Evolutionary conservation across 2,329 filamentous ascomycete genomes (phyloP).

Genomic region (Sclerotinia borealis): DNA sequence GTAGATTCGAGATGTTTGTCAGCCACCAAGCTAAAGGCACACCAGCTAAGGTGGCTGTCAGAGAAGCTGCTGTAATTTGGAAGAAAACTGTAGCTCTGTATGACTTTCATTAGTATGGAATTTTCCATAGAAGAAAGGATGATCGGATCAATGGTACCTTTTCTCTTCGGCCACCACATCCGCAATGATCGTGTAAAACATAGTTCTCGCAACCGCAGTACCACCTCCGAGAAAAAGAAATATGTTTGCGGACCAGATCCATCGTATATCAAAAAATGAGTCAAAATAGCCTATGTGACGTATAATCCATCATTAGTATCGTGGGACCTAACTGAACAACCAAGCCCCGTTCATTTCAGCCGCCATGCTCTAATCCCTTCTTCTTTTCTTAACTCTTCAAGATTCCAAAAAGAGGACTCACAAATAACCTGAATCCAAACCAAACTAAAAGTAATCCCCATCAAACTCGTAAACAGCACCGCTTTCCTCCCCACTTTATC

Average conservation of each 20-base stretch:
- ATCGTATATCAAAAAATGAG: constrained; percentile 19
- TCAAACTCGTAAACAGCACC: constrained; percentile 11
- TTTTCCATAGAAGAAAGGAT: not conserved
- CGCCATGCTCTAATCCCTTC: not conserved
- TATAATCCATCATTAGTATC: not conserved
- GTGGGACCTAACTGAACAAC: not conserved
- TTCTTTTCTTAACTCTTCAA: not conserved
- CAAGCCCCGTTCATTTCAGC: not conserved
- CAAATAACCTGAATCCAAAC: constrained; percentile 15
- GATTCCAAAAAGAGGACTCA: not conserved
- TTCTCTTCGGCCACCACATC: constrained; percentile 34
- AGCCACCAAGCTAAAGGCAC: constrained; percentile 33
- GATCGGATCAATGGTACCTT: not conserved
- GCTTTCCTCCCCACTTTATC: constrained; percentile 18
- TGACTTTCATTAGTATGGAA: constrained; percentile 11
- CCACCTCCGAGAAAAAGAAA: constrained; percentile 32
- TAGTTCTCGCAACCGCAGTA: constrained; percentile 28
- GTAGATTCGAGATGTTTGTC: constrained; percentile 25
- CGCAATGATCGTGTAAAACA: constrained; percentile 32
- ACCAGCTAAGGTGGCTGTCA: constrained; percentile 32
- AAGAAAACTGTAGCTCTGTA: constrained; percentile 31
- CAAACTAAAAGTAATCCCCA: constrained; percentile 10
- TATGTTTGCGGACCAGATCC: constrained; percentile 31
- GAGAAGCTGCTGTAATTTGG: constrained; percentile 21
- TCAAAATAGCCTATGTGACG: constrained; percentile 6